Percentiles rank a stretch among this genome's conserved stretches.
Conservation (phyloP, 805 yeast genomes). For the Blastobotrys mokoenaii region DNA sequence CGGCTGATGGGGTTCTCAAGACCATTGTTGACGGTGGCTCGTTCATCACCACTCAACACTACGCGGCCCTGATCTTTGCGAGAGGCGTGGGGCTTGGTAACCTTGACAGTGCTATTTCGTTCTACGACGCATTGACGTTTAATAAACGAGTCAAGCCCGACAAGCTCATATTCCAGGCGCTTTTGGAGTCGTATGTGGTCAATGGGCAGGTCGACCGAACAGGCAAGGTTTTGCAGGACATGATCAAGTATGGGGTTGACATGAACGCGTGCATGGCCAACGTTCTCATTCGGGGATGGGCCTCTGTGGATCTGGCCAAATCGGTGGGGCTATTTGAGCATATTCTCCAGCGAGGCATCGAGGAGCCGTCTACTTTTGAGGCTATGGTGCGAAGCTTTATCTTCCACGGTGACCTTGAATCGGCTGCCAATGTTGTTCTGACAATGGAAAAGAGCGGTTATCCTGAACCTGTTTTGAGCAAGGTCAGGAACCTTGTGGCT, state of each 20-base stretch:
- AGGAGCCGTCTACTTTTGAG: slow-evolving; percentile 31
- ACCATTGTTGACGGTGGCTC: slow-evolving; percentile 25
- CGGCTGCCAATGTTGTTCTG: slow-evolving; percentile 19
- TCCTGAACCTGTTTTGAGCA: slow-evolving; percentile 26
- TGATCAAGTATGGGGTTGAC: slow-evolving; percentile 26
- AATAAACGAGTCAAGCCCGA: slow-evolving; percentile 30
- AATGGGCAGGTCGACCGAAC: slow-evolving; percentile 27
- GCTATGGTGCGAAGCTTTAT: slow-evolving; percentile 28
- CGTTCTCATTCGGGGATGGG: slow-evolving; percentile 30
- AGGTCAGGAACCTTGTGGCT: slow-evolving; percentile 16
- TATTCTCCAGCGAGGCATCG: slow-evolving; percentile 14
- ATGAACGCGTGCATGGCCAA: slow-evolving; percentile 29
- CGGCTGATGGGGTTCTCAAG: slow-evolving; percentile 30
- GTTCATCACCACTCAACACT: slow-evolving; percentile 27
- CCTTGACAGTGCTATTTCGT: slow-evolving; percentile 27
- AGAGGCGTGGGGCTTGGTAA: slow-evolving; percentile 31
- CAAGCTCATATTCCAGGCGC: slow-evolving; percentile 31
- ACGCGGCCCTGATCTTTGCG: slow-evolving; percentile 31
- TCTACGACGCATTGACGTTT: slow-evolving; percentile 26
- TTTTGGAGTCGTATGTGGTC: slow-evolving; percentile 32
- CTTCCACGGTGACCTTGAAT: slow-evolving; percentile 15
- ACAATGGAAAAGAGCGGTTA: slow-evolving; percentile 19
- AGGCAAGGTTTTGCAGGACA: slow-evolving; percentile 25
- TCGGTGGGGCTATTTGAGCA: slow-evolving; percentile 24
- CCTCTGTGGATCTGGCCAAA: slow-evolving; percentile 20